A percentile compares a stretch with the other conserved stretches of the same genome.
phyloP scores from a whole-genome alignment of 1,139 yeast species.

The Yamadazyma triangularis region DNA sequence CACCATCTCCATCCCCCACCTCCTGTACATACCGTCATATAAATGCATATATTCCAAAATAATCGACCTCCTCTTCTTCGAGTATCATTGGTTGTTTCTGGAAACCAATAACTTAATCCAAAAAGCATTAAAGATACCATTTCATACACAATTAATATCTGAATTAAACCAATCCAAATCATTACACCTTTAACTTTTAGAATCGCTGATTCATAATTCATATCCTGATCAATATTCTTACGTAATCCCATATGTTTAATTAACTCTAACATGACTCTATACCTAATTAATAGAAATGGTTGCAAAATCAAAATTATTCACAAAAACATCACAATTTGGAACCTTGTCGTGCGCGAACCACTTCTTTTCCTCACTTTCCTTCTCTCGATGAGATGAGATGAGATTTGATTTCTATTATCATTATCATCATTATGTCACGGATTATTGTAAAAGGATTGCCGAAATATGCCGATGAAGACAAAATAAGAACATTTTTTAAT shows the following conservation, averaged over 20 bases:
- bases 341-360: constrained; percentile 3
- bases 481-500: constrained; percentile 64
- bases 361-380: not conserved
- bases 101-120: constrained; percentile 17
- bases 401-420: not conserved
- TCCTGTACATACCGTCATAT: constrained; percentile 33
- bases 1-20: constrained; percentile 9
- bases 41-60: constrained; percentile 36
- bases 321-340: no score
- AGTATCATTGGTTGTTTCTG: constrained; percentile 22
- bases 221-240: not conserved
- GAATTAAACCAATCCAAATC: constrained; percentile 12
- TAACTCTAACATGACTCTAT: constrained; percentile 19
- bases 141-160: constrained; percentile 19
- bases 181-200: constrained; percentile 14
- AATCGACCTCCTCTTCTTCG: constrained; percentile 17
- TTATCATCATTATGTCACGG: constrained; percentile 70
- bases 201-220: not conserved
- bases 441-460: constrained; percentile 95
- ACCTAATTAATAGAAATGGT: no score
- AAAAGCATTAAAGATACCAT: constrained; percentile 18
- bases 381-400: not conserved
- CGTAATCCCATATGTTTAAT: constrained; percentile 18
- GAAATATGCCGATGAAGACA: constrained; percentile 69
- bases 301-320: no score